phyloP scores from a whole-genome alignment of 805 yeast genomes.

The Wickerhamomyces xylosicus region DNA sequence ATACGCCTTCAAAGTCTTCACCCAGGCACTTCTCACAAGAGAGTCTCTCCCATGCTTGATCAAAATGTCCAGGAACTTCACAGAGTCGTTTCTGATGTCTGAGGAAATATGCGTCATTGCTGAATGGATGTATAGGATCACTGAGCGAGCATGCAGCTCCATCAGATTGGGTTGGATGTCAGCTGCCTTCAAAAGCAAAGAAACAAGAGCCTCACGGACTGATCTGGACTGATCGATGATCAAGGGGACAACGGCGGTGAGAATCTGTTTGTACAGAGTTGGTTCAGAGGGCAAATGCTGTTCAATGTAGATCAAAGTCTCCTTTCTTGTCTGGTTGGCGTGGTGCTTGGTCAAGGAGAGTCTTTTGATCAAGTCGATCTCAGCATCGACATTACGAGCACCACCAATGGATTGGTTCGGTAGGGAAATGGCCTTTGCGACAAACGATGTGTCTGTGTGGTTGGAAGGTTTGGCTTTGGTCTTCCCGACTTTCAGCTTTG shows the following conservation, averaged over 20 bases:
- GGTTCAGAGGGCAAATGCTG: conserved; percentile 42
- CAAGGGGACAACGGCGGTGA: conserved; percentile 50
- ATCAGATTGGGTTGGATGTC: conserved; percentile 41
- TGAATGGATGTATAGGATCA: conserved; percentile 70
- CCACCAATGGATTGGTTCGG: conserved; percentile 26
- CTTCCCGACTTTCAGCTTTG: conserved; percentile 85
- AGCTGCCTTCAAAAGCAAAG: conserved; percentile 38
- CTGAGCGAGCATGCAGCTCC: conserved; percentile 45
- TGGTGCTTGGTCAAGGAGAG: conserved; percentile 70
- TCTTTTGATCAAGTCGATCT: conserved; percentile 44
- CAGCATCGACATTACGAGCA: conserved; percentile 16
- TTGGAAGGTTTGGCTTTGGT: conserved; percentile 59
- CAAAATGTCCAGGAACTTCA: conserved; percentile 52
- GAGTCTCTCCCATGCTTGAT: conserved; percentile 44
- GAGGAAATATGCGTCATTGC: conserved; percentile 91
- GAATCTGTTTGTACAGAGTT: conserved; percentile 43
- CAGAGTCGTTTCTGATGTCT: conserved; percentile 64
- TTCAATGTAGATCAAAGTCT: conserved; percentile 47
- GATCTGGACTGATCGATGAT: conserved; percentile 45
- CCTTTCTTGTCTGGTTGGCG: conserved; percentile 58
- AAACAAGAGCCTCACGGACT: conserved; percentile 50
- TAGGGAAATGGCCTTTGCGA: conserved; percentile 42
- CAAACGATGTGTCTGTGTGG: conserved; percentile 79
- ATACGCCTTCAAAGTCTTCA: conserved; percentile 55
- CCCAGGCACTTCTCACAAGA: conserved; percentile 53